phyloP scores from a whole-genome alignment of 305 asterid species.

The Fraxinus sp. region DNA sequence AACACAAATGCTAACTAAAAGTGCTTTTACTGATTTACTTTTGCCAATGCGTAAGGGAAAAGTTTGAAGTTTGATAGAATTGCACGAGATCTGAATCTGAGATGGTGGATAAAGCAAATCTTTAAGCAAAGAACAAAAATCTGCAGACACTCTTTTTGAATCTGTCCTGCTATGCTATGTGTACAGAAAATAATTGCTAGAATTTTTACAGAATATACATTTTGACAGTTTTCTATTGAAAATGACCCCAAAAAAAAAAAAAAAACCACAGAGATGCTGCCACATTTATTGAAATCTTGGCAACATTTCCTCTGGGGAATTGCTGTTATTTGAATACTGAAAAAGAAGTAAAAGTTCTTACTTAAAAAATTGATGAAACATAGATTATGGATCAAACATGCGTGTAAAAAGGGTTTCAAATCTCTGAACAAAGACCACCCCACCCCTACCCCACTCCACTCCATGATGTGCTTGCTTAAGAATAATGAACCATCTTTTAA shows the following conservation, averaged over 20 bases:
- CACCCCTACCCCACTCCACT: constrained; percentile 7
- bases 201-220: no score
- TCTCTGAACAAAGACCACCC: neutral
- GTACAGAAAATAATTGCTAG: no score
- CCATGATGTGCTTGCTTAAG: constrained; percentile 16
- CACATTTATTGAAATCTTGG: no score
- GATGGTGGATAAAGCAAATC: neutral
- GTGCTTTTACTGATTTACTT: neutral
- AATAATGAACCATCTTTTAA: neutral
- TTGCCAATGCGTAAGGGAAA: neutral
- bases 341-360: neutral
- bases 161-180: neutral
- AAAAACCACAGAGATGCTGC: no score
- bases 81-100: constrained; percentile 1
- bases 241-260: no score
- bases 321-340: neutral
- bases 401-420: neutral
- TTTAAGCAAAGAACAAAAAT: neutral
- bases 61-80: neutral
- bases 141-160: neutral
- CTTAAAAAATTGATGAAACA: constrained; percentile 4
- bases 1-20: neutral
- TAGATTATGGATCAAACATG: neutral
- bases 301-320: no score
- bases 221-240: no score